phyloP scores from a whole-genome alignment of 106 monocot species.

The Allium cepa region DNA sequence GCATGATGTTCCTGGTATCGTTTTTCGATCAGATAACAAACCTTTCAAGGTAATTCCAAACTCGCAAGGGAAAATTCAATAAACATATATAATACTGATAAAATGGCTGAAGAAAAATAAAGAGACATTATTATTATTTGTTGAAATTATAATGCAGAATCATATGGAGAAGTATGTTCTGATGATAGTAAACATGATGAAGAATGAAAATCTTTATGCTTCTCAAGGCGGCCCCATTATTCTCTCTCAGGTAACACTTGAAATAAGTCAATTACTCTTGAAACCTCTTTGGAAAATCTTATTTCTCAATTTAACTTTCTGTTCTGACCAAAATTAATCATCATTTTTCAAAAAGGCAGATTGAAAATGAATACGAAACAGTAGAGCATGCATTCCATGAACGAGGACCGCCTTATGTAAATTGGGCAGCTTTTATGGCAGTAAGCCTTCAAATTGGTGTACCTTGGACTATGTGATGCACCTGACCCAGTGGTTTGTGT shows the following conservation, averaged over 20 bases:
- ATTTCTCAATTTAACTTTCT: too few relatives aligned
- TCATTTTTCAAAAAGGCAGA: slow-evolving; percentile 16
- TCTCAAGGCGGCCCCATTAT: slow-evolving; percentile 74
- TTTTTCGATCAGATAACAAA: slow-evolving; percentile 70
- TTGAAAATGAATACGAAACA: slow-evolving; percentile 81
- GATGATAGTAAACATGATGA: slow-evolving; percentile 53
- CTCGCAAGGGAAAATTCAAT: too few relatives aligned
- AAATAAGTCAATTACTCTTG: too few relatives aligned
- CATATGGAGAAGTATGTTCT: slow-evolving; percentile 46
- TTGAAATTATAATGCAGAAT: slow-evolving; percentile 11
- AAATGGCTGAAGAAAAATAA: too few relatives aligned
- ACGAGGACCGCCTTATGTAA: slow-evolving; percentile 55
- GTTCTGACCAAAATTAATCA: too few relatives aligned
- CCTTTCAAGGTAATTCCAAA: slow-evolving; percentile 69
- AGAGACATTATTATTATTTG: neutral
- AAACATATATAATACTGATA: too few relatives aligned
- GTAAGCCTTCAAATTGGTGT: slow-evolving; percentile 74
- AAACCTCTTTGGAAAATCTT: too few relatives aligned
- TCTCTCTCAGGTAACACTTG: slow-evolving; percentile 42
- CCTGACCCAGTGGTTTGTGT: slow-evolving; percentile 73
- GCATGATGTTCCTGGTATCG: slow-evolving; percentile 64
- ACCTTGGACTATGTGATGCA: slow-evolving; percentile 98
- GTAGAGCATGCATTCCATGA: slow-evolving; percentile 56
- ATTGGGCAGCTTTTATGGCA: slow-evolving; percentile 88
- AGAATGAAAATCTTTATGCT: slow-evolving; percentile 39